Base-by-base conservation (phyloP, 306 rosid species). In the Dryas drummondii region DNA sequence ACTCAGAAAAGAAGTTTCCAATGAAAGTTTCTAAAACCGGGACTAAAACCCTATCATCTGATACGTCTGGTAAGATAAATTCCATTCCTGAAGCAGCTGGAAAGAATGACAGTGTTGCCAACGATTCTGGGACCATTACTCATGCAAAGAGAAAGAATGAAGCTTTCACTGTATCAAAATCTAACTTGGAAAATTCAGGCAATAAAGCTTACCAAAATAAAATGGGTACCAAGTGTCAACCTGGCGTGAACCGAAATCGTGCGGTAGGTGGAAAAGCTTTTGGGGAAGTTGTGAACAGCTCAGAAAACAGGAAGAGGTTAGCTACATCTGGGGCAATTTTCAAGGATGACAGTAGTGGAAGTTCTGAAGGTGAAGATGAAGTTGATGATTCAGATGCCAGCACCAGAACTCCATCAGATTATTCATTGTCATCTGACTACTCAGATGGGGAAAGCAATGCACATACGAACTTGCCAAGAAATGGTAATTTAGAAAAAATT, bases 381-480 rank as follows among this genome's bases (percentile, higher is more conserved):
- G 37, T 26, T 58, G 73, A 42, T 40, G 42, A 71, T 76, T 88
- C 93, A 16, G 88, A 79, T 85, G 80, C 81, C 68, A 91, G 91
- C 87, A 84, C 89, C 53, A 80, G 74, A 76, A 76, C 86, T 75
- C 91, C 90, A 50, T 88, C 96, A 51, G 86, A 85, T 75, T 71
- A 75, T 76, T 87, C 94, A 40, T 71, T 81, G 16, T 68, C 84
- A 27, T 86, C 92, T 46, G 87, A 85, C 81, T 88, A 62, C 81
- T 86, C 94, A 37, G 98, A 90, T 32, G 93, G 81, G 70, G 88
- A 86, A 77, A 88, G 88, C 83, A 87, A 86, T 60, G 76, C 89
- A 73, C 89, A 78, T 80, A 67, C 68, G 78, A 73, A 66, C 74
- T 76, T 83, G 51, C 80, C 76, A 37, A 74, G 40, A 61, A 68